phyloP scores from a whole-genome alignment of 116 monocot species.

The Cymodocea nodosa region DNA sequence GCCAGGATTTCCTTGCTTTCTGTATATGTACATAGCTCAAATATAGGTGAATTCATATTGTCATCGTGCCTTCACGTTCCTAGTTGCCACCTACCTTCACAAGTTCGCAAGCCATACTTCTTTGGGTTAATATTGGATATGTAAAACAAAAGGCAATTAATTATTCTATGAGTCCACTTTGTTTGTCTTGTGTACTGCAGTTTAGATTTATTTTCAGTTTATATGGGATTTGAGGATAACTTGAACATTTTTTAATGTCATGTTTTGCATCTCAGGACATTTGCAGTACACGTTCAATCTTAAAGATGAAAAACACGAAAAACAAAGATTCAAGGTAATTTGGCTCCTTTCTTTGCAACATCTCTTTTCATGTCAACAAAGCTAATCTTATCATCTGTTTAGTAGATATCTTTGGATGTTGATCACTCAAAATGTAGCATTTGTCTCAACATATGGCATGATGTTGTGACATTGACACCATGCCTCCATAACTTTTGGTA shows the following conservation, averaged over 20 bases:
- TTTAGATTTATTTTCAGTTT: neutral
- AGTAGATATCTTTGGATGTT: constrained; percentile 62
- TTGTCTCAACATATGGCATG: constrained; percentile 99
- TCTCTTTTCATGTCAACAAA: neutral
- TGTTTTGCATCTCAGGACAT: constrained; percentile 3
- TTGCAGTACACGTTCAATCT: constrained; percentile 8
- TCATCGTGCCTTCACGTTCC: too few species aligned
- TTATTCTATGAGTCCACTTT: too few species aligned
- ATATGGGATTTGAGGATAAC: too few species aligned
- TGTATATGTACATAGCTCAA: too few species aligned
- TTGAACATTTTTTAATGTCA: neutral
- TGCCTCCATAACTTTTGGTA: constrained; percentile 99
- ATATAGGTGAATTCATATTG: too few species aligned
- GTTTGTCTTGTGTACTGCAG: too few species aligned
- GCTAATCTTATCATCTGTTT: constrained; percentile 1
- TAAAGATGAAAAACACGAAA: neutral
- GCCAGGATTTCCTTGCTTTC: too few species aligned
- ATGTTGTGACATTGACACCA: constrained; percentile 94
- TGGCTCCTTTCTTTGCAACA: neutral
- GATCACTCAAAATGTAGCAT: constrained; percentile 97
- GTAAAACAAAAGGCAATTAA: too few species aligned
- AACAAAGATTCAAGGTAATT: constrained; percentile 8
- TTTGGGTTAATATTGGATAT: too few species aligned
- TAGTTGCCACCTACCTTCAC: too few species aligned
- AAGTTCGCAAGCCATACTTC: too few species aligned